Percentiles rank a stretch among this genome's conserved stretches.
phyloP scores from a whole-genome alignment of 2,329 filamentous ascomycete genomes.

The Colletotrichum godetiae region DNA sequence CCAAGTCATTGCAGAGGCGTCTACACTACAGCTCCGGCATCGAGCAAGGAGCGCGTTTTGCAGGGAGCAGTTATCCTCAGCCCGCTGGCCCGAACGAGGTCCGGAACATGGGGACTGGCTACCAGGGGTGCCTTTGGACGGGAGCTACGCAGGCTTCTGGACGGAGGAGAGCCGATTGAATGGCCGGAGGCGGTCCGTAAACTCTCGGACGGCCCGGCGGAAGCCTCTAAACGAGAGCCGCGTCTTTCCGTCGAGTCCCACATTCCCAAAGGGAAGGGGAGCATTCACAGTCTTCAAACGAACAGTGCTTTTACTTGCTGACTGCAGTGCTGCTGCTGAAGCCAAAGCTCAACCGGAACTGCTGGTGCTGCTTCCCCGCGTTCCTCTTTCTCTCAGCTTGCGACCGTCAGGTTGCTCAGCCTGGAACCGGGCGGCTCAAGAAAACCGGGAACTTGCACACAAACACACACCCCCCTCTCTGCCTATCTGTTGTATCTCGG shows the following conservation, averaged over 20 bases:
- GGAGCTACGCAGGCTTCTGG: constrained; percentile 14
- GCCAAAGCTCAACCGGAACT: constrained; percentile 22
- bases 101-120: not conserved
- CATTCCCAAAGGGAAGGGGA: not conserved
- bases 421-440: constrained; percentile 9
- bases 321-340: not conserved
- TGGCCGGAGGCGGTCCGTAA: constrained; percentile 13
- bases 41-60: not conserved
- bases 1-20: not conserved
- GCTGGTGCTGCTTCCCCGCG: constrained; percentile 21
- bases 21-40: not conserved
- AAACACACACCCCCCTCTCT: not conserved
- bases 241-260: not conserved
- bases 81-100: constrained; percentile 6
- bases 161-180: constrained; percentile 5
- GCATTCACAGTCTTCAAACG: not conserved
- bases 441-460: constrained; percentile 15
- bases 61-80: not conserved
- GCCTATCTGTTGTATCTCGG: not conserved
- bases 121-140: too few species aligned
- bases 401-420: not conserved
- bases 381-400: constrained; percentile 6
- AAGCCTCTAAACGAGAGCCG: constrained; percentile 2
- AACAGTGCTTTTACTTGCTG: not conserved
- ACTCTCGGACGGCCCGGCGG: constrained; percentile 3